Evolutionary conservation across 1,284 basidiomycete species (phyloP).

Genomic region (Leccinum subrobustum): DNA sequence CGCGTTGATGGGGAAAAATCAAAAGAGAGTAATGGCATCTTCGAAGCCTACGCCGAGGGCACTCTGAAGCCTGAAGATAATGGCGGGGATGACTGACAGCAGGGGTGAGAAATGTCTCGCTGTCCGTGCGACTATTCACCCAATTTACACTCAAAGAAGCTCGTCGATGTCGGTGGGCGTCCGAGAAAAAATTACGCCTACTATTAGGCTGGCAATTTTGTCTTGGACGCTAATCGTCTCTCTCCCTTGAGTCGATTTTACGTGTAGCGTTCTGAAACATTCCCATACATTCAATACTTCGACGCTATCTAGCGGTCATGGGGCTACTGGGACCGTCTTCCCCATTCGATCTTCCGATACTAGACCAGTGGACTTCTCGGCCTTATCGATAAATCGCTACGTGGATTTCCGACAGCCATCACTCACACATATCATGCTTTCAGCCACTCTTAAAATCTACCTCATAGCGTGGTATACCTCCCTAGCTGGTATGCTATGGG

Average conservation of each 20-base stretch:
- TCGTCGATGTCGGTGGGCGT: background rate
- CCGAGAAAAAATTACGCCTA: background rate
- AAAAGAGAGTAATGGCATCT: constrained; percentile 34
- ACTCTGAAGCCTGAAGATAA: background rate
- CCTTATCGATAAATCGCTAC: background rate
- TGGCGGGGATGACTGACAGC: constrained; percentile 1
- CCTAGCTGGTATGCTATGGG: constrained; percentile 33
- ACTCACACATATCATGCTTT: constrained; percentile 13
- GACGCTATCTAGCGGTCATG: background rate
- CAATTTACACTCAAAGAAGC: background rate
- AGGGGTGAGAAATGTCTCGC: constrained; percentile 6
- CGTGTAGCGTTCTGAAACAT: background rate
- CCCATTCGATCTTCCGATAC: background rate
- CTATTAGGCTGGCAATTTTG: background rate
- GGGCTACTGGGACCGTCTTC: background rate
- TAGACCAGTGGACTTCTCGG: background rate
- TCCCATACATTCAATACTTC: background rate
- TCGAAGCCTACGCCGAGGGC: background rate
- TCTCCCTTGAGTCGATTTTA: background rate
- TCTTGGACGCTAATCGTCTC: background rate
- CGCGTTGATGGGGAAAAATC: constrained; percentile 16
- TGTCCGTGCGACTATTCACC: background rate
- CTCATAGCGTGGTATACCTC: constrained; percentile 30
- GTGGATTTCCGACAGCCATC: background rate
- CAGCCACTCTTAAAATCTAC: constrained; percentile 22